A percentile compares a stretch with the other conserved stretches of the same genome.
These are phyloP conservation scores for Uronychia binucleata DNA, from an alignment of 73 alveolate genomes.

Conservation along the genomic window DNA sequence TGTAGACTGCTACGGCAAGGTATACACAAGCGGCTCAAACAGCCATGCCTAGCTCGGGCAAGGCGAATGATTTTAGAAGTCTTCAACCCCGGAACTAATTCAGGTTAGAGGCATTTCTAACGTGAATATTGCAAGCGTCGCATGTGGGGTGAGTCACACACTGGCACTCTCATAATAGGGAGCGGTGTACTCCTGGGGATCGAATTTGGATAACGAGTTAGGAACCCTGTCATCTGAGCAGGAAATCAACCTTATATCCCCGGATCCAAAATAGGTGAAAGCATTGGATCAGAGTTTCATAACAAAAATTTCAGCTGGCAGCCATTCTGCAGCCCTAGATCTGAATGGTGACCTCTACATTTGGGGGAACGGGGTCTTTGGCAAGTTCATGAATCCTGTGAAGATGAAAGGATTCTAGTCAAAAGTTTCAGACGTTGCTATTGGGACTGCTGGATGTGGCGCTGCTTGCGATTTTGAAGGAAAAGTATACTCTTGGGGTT, in stretches of 20 bases:
- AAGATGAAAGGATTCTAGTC: neutral
- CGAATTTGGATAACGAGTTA: neutral
- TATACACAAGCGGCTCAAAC: neutral
- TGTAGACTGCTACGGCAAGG: neutral
- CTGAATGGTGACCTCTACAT: conserved; percentile 81
- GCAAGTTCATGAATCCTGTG: conserved; percentile 20
- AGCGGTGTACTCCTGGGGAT: neutral
- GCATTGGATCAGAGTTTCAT: conserved; percentile 38
- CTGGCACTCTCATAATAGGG: neutral
- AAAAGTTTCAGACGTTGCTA: neutral
- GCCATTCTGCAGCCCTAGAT: conserved; percentile 84
- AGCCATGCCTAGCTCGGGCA: neutral
- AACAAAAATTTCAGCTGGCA: conserved; percentile 80
- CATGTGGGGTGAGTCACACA: neutral
- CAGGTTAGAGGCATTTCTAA: neutral
- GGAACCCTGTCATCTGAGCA: neutral
- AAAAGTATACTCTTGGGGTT: neutral
- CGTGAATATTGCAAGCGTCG: neutral
- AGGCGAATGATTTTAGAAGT: neutral
- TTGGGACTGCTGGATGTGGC: neutral
- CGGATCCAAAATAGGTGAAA: conserved; percentile 8
- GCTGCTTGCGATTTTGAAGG: neutral
- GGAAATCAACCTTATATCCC: neutral
- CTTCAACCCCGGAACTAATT: neutral
- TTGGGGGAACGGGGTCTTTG: conserved; percentile 89